Conservation (phyloP, 2,329 filamentous ascomycete species). For the Cryphonectria radicalis region DNA sequence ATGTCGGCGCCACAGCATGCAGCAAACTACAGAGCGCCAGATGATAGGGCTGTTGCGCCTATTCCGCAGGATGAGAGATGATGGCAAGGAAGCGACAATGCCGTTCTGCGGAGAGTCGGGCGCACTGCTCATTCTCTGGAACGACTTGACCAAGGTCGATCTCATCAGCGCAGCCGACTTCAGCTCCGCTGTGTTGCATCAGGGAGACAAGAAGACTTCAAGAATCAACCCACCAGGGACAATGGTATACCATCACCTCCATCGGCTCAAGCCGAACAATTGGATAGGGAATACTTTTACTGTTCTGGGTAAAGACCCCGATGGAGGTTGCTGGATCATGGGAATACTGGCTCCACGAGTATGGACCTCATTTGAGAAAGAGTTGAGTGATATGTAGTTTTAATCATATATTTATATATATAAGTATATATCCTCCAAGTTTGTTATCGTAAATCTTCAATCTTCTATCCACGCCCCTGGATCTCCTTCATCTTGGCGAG, state of each 20-base stretch:
- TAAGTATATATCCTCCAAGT: not conserved
- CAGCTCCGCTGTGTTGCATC: conserved; percentile 35
- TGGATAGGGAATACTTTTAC: conserved; percentile 28
- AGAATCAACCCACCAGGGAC: conserved; percentile 31
- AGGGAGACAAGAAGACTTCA: conserved; percentile 14
- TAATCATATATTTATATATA: not conserved
- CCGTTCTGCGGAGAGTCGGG: conserved; percentile 39
- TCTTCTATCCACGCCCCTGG: not conserved
- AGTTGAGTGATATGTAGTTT: not conserved
- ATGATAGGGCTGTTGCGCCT: conserved; percentile 37
- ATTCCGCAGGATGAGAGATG: conserved; percentile 30
- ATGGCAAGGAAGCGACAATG: conserved; percentile 31
- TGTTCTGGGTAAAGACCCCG: conserved; percentile 36
- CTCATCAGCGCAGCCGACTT: conserved; percentile 45
- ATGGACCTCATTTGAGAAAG: not conserved
- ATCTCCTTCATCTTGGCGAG: not conserved
- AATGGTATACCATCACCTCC: conserved; percentile 31
- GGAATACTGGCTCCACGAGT: conserved; percentile 19
- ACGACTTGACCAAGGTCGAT: conserved; percentile 45
- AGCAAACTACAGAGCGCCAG: conserved; percentile 42
- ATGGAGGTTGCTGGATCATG: conserved; percentile 37
- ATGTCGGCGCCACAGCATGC: conserved; percentile 40
- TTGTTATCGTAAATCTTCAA: not conserved
- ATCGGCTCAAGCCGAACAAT: conserved; percentile 16
- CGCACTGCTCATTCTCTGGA: conserved; percentile 41